These are phyloP conservation scores for Cordyceps tenuipes DNA, from an alignment of 2,329 filamentous ascomycete species.

Conservation along the genomic window DNA sequence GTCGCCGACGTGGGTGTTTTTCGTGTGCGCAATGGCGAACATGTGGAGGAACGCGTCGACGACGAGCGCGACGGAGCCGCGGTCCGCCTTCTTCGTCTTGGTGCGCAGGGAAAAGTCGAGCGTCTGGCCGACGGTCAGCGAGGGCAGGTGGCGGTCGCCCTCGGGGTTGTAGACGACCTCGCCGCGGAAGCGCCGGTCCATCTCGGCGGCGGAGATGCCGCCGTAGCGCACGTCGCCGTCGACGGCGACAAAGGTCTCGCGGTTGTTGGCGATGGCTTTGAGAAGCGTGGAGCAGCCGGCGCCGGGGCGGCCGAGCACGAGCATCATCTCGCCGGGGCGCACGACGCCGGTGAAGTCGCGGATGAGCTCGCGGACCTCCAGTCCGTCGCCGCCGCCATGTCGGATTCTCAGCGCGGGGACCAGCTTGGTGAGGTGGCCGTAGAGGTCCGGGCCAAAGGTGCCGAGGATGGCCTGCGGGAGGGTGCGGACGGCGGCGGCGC, in stretches of 20 bases:
- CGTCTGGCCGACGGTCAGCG: slow-evolving; percentile 69
- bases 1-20: slow-evolving; percentile 68
- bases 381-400: slow-evolving; percentile 6
- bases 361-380: slow-evolving; percentile 21
- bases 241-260: slow-evolving; percentile 55
- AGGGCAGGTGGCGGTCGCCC: slow-evolving; percentile 67
- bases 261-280: slow-evolving; percentile 65
- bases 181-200: slow-evolving; percentile 47
- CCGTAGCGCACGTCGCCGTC: slow-evolving; percentile 60
- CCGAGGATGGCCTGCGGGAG: slow-evolving; percentile 66
- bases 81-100: slow-evolving; percentile 62
- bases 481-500: slow-evolving; percentile 61
- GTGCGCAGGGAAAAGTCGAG: slow-evolving; percentile 66
- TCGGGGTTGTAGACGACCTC: slow-evolving; percentile 60
- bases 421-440: slow-evolving; percentile 30
- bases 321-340: slow-evolving; percentile 30
- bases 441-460: slow-evolving; percentile 75
- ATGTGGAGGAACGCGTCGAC: slow-evolving; percentile 64
- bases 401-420: slow-evolving; percentile 9
- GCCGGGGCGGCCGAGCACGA: slow-evolving; percentile 58
- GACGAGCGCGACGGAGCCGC: slow-evolving; percentile 57
- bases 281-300: slow-evolving; percentile 70
- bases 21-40: slow-evolving; percentile 71
- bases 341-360: slow-evolving; percentile 27
- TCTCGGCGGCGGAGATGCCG: slow-evolving; percentile 33